Conservation (phyloP, 306 rosid genomes). For the Cucurbita ficifolia region DNA sequence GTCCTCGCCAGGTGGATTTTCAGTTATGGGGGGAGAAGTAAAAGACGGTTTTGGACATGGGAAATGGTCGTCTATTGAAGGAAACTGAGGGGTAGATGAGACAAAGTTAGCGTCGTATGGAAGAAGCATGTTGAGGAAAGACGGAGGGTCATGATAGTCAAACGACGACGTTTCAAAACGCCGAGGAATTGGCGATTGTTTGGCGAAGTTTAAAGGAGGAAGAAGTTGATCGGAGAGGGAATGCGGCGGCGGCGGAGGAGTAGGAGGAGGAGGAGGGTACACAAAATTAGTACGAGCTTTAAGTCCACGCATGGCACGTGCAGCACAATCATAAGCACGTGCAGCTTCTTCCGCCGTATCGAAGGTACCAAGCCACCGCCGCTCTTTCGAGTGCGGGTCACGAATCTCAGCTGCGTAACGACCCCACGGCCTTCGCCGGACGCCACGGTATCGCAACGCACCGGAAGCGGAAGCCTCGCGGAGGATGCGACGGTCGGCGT, state of each 20-base stretch:
- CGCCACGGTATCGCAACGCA: conserved; percentile 66
- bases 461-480: conserved; percentile 19
- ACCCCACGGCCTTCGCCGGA: conserved; percentile 94
- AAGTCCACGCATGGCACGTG: conserved; percentile 81
- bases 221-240: conserved; percentile 6
- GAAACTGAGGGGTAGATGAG: conserved; percentile 2
- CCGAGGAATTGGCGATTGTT: conserved; percentile 16
- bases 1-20: not conserved
- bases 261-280: conserved; percentile 26
- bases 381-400: conserved; percentile 77
- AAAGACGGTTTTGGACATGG: not conserved
- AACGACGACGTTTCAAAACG: not conserved
- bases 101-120: conserved; percentile 19
- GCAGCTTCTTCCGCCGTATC: conserved; percentile 99
- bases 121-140: conserved; percentile 38
- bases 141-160: not conserved
- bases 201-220: conserved; percentile 22
- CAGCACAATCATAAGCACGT: conserved; percentile 88
- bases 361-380: conserved; percentile 93
- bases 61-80: not conserved
- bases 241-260: conserved; percentile 22
- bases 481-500: conserved; percentile 19
- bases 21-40: not conserved
- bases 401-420: conserved; percentile 95
- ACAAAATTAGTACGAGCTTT: conserved; percentile 80